phyloP scores from a whole-genome alignment of 2,329 filamentous ascomycete genomes.

The Verticillium nubilum region DNA sequence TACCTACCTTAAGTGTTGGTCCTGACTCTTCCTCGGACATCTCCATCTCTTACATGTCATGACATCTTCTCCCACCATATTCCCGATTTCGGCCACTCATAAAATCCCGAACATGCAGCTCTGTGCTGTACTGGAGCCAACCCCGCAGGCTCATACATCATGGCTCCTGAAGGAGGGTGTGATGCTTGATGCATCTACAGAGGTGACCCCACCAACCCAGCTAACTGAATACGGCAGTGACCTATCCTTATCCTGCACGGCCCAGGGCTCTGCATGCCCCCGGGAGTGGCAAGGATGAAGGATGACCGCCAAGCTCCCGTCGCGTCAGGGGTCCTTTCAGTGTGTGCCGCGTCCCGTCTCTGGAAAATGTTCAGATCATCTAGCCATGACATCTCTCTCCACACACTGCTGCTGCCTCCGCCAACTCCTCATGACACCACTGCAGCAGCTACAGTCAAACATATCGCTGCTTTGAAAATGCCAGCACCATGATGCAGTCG shows the following conservation, averaged over 20 bases:
- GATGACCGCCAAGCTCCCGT: background rate
- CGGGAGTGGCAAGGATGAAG: too few relatives aligned
- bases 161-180: background rate
- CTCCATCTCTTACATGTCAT: background rate
- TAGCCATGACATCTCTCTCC: background rate
- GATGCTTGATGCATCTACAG: background rate
- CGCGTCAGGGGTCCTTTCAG: background rate
- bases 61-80: too few relatives aligned
- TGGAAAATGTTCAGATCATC: background rate
- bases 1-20: background rate
- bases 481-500: constrained; percentile 19
- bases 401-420: background rate
- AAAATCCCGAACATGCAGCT: background rate
- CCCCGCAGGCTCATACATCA: background rate
- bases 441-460: background rate
- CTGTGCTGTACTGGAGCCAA: background rate
- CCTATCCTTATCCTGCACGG: background rate
- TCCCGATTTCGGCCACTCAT: background rate
- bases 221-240: background rate
- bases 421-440: background rate
- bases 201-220: background rate
- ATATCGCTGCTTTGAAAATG: constrained; percentile 11
- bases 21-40: background rate
- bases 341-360: background rate
- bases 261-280: background rate